phyloP scores from a whole-genome alignment of 164 flowering plant species.

The Vitis rupestris region DNA sequence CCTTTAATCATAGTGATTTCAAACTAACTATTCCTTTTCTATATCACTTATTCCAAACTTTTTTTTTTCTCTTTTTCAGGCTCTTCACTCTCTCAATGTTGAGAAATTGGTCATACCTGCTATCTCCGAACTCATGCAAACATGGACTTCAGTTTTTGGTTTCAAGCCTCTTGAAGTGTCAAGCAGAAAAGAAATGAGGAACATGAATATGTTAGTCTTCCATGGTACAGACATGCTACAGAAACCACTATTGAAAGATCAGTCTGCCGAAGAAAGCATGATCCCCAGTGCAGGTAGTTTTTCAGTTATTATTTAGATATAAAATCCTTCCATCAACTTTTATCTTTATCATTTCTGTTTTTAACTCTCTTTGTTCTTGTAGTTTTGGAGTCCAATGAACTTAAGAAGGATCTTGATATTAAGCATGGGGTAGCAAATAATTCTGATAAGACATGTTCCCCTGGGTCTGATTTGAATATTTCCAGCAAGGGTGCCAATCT shows the following conservation, averaged over 20 bases:
- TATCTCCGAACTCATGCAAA: conserved; percentile 54
- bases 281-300: conserved; percentile 11
- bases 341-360: neutral
- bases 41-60: too few species aligned
- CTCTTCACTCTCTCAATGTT: conserved; percentile 46
- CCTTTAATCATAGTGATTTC: too few species aligned
- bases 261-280: conserved; percentile 8
- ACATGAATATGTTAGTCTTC: conserved; percentile 60
- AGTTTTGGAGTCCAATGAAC: conserved; percentile 17
- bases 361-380: conserved; percentile 1
- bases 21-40: too few species aligned
- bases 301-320: neutral
- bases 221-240: conserved; percentile 66
- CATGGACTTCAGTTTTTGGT: conserved; percentile 81
- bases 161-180: conserved; percentile 54
- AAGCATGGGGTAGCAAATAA: neutral
- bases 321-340: neutral
- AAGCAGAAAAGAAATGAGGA: conserved; percentile 41
- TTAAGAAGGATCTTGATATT: neutral
- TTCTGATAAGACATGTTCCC: conserved; percentile 1
- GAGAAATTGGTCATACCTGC: conserved; percentile 83
- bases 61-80: conserved; percentile 28
- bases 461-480: conserved; percentile 9
- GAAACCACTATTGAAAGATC: conserved; percentile 35
- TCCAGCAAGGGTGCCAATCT: neutral